phyloP scores from a whole-genome alignment of 2,329 filamentous ascomycete genomes.

The Epichloe sibirici region DNA sequence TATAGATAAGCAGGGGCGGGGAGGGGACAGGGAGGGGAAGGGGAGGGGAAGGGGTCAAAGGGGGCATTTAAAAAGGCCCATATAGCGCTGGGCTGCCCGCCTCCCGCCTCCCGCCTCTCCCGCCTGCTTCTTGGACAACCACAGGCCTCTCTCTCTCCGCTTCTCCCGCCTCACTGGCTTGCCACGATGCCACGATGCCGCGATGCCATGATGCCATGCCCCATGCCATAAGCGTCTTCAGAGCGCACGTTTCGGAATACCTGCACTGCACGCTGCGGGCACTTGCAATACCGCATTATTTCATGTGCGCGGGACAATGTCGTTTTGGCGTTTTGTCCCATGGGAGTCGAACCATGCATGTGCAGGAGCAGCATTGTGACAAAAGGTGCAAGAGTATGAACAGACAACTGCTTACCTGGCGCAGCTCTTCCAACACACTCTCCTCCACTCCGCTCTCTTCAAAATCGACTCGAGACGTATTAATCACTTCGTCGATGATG shows the following conservation, averaged over 20 bases:
- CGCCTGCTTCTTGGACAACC: background rate
- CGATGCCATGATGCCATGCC: no score
- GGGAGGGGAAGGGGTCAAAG: constrained; percentile 13
- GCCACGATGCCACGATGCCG: background rate
- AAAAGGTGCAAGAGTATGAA: background rate
- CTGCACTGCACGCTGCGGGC: background rate
- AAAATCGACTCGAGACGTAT: constrained; percentile 86
- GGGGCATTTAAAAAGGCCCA: constrained; percentile 45
- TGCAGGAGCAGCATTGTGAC: no score
- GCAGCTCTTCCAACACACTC: constrained; percentile 73
- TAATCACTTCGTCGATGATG: constrained; percentile 76
- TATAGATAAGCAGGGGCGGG: background rate
- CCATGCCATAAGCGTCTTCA: background rate
- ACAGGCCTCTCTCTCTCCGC: background rate
- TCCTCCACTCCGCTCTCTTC: constrained; percentile 92
- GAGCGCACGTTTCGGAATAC: background rate
- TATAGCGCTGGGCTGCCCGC: constrained; percentile 40
- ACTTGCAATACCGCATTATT: background rate
- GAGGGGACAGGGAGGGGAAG: background rate
- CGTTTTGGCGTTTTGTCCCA: background rate
- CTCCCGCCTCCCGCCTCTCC: constrained; percentile 9
- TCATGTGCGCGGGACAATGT: background rate
- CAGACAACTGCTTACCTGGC: constrained; percentile 52
- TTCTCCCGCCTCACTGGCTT: background rate
- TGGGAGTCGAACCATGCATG: background rate